Evolutionary conservation across 1,139 yeast genomes (phyloP), one percentile per base, ranked within the genome.

Genomic region (Pichia sp.): DNA sequence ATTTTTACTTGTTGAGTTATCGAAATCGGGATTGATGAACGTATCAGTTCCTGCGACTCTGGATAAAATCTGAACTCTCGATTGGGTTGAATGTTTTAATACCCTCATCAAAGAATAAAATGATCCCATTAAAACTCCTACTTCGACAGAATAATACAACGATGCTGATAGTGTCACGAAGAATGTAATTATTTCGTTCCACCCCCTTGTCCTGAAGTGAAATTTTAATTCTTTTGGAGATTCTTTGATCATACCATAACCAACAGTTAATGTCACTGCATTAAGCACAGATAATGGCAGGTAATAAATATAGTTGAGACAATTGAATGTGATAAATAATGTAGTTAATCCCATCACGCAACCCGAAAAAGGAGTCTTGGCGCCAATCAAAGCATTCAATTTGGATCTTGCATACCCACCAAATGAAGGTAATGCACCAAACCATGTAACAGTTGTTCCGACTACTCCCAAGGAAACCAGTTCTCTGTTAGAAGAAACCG

Each of bases 361-460:
- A 0, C 95, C 95, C 39, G 95, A 77, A 64, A 84, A 69, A 5
- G 94, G 92, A 0, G 96, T 85, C 52, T 79, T 79, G 0, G 95
- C 97, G 7, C 90, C 90, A 9, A 92, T 80, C 40, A 87, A 69
- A 2, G 92, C 85, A 64, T 92, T 92, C 48, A 92, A 81, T 57
- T 85, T 90, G 35, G 95, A 82, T 59, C 98, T 74, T 1, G 97
- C 97, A 59, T 92, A 92, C 0, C 98, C 97, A 3, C 98, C 98
- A 70, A 90, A 90, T 1, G 95, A 80, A 0, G 98, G 97, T 11
- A 92, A 67, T 0, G 92, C 85, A 3, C 95, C 92, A 55, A 86
- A 79, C 27, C 77, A 50, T 2, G 87, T 75, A 1, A 83, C 81
- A 4, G 74, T 66, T 2, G 88, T 52, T 56, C 90, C 92, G 42